Evolutionary conservation across 2,329 filamentous ascomycete genomes (phyloP), one percentile per base, ranked within the genome.

Genomic region (Pestalotiopsis sp.): DNA sequence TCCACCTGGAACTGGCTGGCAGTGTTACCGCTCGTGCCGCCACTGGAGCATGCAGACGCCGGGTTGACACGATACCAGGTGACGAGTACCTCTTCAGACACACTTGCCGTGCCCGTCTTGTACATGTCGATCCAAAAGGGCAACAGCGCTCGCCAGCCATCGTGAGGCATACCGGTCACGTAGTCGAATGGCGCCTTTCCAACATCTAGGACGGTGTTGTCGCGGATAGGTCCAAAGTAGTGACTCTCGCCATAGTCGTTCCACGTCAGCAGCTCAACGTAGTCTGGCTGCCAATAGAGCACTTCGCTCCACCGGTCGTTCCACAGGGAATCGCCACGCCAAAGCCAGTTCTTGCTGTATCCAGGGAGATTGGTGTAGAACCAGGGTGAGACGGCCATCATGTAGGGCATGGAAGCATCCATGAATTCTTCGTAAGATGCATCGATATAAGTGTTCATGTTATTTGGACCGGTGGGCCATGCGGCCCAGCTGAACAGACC

Each of bases 311-410:
- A 91, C 9, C 89, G 85, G 66, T 87, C 80, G 70, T 83, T 84
- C 88, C 89, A 92, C 13, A 91, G 77, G 67, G 85, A 81, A 71
- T 91, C 89, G n/a, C 87, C 86, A 25, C 83, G 83, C 82, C 87
- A 91, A 5, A 90, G 80, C 88, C 89, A 91, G 74, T 90, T 89
- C 78, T 91, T 91, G 57, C 80, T 77, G 72, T 83, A 90, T 6
- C 80, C 79, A 0, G 86, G 84, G 3, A 90, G 79, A 68, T 89
- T 86, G 63, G 89, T 89, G 76, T 85, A 89, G 76, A 89, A 89
- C 86, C 86, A 89, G 0, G 87, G 86, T 0, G 84, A 85, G n/a
- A 87, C 83, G 2, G 85, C 82, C 84, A 87, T 87, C 83, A 88
- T 87, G 71, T 79, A 81, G 0, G 76, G 70, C 36, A 72, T 72